Percentiles rank a stretch among this genome's conserved stretches.
Evolutionary conservation across 208 protist genomes (phyloP).

Genomic region (Entamoeba nuttalli): DNA sequence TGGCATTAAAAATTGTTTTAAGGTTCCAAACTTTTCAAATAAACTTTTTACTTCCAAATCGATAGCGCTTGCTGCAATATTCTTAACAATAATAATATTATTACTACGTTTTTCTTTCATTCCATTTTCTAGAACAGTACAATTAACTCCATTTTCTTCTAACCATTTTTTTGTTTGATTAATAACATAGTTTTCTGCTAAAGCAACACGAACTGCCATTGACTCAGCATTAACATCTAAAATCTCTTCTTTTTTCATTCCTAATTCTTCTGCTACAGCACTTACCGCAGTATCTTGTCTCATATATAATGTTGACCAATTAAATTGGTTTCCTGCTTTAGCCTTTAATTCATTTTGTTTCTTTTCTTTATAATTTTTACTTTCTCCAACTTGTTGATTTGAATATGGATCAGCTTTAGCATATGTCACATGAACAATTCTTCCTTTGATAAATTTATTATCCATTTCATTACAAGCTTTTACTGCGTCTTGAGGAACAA

Average conservation of each 20-base stretch:
- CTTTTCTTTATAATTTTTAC: slow-evolving; percentile 6
- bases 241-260: slow-evolving; percentile 49
- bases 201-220: slow-evolving; percentile 60
- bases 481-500: slow-evolving; percentile 57
- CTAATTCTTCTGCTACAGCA: slow-evolving; percentile 39
- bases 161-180: slow-evolving; percentile 47
- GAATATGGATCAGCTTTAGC: slow-evolving; percentile 29
- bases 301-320: slow-evolving; percentile 65
- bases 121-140: slow-evolving; percentile 20
- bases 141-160: slow-evolving; percentile 24
- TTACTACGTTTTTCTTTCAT: slow-evolving; percentile 2
- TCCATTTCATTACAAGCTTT: slow-evolving; percentile 51
- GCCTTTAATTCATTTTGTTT: slow-evolving; percentile 31
- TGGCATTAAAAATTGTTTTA: slow-evolving; percentile 42
- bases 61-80: slow-evolving; percentile 38
- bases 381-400: slow-evolving; percentile 16
- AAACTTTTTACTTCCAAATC: slow-evolving; percentile 36
- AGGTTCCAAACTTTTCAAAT: slow-evolving; percentile 27
- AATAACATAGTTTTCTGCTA: slow-evolving; percentile 56
- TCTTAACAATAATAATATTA: slow-evolving; percentile 53
- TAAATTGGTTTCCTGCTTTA: slow-evolving; percentile 13
- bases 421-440: slow-evolving; percentile 50
- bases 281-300: slow-evolving; percentile 47
- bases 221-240: slow-evolving; percentile 30
- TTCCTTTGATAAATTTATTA: slow-evolving; percentile 54